Conservation (phyloP, 176 grass and related monocot genomes). For the Musa troglodytarum region DNA sequence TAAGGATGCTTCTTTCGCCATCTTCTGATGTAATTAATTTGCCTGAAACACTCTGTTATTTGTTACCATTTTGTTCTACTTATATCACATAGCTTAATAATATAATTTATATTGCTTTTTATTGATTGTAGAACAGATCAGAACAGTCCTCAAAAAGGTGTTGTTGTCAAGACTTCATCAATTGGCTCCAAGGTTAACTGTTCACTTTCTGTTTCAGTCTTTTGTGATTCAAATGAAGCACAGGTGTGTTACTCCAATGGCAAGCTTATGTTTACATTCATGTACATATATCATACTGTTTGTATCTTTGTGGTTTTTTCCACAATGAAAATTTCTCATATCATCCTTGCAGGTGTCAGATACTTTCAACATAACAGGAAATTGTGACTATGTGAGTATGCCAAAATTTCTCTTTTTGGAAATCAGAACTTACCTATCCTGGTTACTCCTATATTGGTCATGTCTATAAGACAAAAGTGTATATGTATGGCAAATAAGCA, state of each 20-base stretch:
- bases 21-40: not conserved
- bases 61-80: slow-evolving; percentile 8
- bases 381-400: slow-evolving; percentile 74
- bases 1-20: not conserved
- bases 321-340: slow-evolving; percentile 3
- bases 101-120: slow-evolving; percentile 18
- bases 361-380: slow-evolving; percentile 52
- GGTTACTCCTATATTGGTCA: not conserved
- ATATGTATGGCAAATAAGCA: not conserved
- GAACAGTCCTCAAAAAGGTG: slow-evolving; percentile 62
- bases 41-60: not conserved
- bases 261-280: slow-evolving; percentile 2
- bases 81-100: slow-evolving; percentile 15
- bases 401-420: not conserved
- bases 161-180: slow-evolving; percentile 67
- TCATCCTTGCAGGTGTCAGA: slow-evolving; percentile 40
- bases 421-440: not conserved
- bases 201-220: slow-evolving; percentile 65
- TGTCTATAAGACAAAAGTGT: not conserved
- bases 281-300: slow-evolving; percentile 22
- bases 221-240: slow-evolving; percentile 53
- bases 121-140: slow-evolving; percentile 42
- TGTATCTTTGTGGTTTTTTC: slow-evolving; percentile 1
- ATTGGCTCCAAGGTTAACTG: slow-evolving; percentile 33
- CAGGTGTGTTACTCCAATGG: slow-evolving; percentile 44